Evolutionary conservation across 1,284 basidiomycete genomes (phyloP).

Genomic region (Melampsora larici-populina): DNA sequence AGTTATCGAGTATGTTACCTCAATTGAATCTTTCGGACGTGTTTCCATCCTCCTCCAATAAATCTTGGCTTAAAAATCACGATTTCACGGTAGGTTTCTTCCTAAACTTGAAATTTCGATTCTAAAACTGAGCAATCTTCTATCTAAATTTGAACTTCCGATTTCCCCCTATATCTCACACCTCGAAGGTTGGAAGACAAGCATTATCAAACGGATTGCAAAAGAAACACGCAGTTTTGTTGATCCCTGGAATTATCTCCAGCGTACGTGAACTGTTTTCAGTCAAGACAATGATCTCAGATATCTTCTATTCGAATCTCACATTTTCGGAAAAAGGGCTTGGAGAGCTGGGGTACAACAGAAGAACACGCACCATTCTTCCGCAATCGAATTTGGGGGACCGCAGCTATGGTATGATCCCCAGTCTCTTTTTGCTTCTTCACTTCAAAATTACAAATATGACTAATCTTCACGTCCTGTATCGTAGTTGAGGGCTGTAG

Average conservation of each 20-base stretch:
- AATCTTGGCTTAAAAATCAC: conserved; percentile 64
- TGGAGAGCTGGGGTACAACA: conserved; percentile 80
- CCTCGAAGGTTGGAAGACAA: conserved; percentile 64
- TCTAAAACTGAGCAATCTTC: neutral
- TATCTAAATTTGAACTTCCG: neutral
- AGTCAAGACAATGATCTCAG: conserved; percentile 1
- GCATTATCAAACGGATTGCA: conserved; percentile 66
- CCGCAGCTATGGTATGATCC: conserved; percentile 53
- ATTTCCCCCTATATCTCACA: neutral
- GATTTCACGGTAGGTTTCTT: conserved; percentile 62
- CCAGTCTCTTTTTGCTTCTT: conserved; percentile 11
- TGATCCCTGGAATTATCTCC: conserved; percentile 56
- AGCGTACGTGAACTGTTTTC: conserved; percentile 62
- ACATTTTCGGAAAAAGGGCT: conserved; percentile 53
- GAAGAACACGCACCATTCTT: conserved; percentile 75
- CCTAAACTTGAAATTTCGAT: no score
- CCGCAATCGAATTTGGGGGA: conserved; percentile 80
- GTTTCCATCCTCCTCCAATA: conserved; percentile 19
- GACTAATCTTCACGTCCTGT: conserved; percentile 56
- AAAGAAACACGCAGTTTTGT: conserved; percentile 68
- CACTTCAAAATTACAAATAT: neutral
- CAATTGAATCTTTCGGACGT: conserved; percentile 39
- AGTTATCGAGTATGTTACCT: conserved; percentile 27
- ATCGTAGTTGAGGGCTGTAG: conserved; percentile 75
- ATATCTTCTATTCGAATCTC: neutral